These are phyloP conservation scores for Penicillium simplicissimum DNA, from an alignment of 495 filamentous ascomycete species.

Conservation along the genomic window DNA sequence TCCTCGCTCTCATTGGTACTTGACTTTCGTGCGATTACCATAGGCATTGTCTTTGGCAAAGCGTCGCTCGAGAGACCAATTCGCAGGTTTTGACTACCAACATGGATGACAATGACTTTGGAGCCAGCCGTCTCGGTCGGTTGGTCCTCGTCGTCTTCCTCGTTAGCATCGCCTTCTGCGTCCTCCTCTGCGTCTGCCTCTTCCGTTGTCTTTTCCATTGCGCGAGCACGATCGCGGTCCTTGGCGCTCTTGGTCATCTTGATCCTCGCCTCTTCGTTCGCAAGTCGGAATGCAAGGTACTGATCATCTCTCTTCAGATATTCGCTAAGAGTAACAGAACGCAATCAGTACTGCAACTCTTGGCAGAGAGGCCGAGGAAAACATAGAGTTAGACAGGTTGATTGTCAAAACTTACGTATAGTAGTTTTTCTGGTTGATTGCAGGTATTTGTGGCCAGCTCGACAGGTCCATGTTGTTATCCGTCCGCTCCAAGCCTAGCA, in stretches of 20 bases:
- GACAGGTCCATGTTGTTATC: constrained; percentile 97
- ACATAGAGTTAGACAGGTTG: background rate
- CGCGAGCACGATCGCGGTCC: constrained; percentile 81
- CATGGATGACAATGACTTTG: constrained; percentile 92
- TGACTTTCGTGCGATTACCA: constrained; percentile 82
- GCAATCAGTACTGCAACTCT: constrained; percentile 13
- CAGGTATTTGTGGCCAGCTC: constrained; percentile 85
- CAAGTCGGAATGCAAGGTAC: constrained; percentile 81
- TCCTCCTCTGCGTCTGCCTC: constrained; percentile 37
- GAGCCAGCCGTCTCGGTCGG: constrained; percentile 69
- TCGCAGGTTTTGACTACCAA: constrained; percentile 95
- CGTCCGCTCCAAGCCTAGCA: constrained; percentile 82
- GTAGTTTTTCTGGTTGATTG: constrained; percentile 99
- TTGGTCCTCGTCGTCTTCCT: constrained; percentile 60
- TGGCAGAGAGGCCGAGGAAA: background rate
- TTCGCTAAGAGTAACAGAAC: constrained; percentile 56
- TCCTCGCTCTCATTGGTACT: constrained; percentile 79
- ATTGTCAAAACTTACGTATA: constrained; percentile 74
- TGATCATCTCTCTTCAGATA: constrained; percentile 98
- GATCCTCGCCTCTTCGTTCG: constrained; percentile 78
- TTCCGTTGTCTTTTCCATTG: constrained; percentile 58
- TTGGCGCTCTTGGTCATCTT: constrained; percentile 79
- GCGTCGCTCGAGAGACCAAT: constrained; percentile 94
- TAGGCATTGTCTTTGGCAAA: constrained; percentile 88
- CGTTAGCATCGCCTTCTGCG: constrained; percentile 59